Conservation (phyloP, 768 basidiomycete species). For the Lactifluus rugatus region DNA sequence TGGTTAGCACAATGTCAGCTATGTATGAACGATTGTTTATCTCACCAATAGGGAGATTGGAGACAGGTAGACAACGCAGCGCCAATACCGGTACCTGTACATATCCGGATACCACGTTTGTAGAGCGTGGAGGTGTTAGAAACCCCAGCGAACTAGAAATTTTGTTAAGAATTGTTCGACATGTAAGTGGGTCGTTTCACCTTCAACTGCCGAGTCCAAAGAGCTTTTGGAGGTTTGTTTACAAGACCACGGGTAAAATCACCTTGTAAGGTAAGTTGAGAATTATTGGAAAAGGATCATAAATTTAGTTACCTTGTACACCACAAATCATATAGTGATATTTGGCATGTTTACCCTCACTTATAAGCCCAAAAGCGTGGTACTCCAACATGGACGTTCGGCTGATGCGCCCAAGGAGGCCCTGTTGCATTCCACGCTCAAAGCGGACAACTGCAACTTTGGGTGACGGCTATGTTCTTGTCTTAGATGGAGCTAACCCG, state of each 20-base stretch:
- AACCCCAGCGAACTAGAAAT: slow-evolving; percentile 32
- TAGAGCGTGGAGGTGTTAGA: slow-evolving; percentile 36
- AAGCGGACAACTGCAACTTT: slow-evolving; percentile 36
- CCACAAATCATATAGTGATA: slow-evolving; percentile 38
- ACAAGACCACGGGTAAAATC: slow-evolving; percentile 36
- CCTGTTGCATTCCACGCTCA: slow-evolving; percentile 38
- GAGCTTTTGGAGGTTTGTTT: slow-evolving; percentile 30
- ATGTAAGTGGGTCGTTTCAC: slow-evolving; percentile 15
- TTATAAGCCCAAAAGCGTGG: slow-evolving; percentile 37
- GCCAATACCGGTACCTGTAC: slow-evolving; percentile 38
- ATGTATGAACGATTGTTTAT: background rate
- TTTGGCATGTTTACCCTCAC: slow-evolving; percentile 33
- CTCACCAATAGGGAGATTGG: slow-evolving; percentile 32
- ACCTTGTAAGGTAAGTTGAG: slow-evolving; percentile 13
- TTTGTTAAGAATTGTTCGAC: background rate
- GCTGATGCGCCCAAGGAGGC: slow-evolving; percentile 34
- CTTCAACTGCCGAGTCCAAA: slow-evolving; percentile 39
- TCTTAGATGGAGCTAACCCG: background rate
- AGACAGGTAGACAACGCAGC: slow-evolving; percentile 36
- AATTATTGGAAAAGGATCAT: background rate
- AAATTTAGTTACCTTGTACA: slow-evolving; percentile 27
- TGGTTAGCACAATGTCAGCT: background rate
- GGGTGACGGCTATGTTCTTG: slow-evolving; percentile 29
- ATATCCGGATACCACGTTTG: slow-evolving; percentile 36
- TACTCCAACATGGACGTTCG: slow-evolving; percentile 35